Base-by-base conservation (phyloP, 768 basidiomycete genomes). In the Leucocoprinus sp. region DNA sequence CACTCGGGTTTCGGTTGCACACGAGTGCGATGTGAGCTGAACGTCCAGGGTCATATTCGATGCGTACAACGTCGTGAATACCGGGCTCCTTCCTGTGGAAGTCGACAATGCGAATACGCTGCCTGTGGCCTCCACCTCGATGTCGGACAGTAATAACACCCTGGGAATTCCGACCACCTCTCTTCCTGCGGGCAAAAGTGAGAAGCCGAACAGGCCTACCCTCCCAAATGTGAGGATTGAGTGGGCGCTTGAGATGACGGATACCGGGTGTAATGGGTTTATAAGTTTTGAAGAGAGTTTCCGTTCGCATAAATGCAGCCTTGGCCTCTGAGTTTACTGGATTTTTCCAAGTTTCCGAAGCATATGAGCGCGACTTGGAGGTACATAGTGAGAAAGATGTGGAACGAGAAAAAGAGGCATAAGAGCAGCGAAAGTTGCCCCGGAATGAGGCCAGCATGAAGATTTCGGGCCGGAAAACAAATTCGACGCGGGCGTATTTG, bases 11-110 rank as follows among this genome's bases (percentile, higher is more conserved):
- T 40, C 82, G 70, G 57, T 78, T 82, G 58, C 72, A 73, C 57
- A 97, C 59, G 49, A 99, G 75, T 2, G 96, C 95, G 57, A 99
- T 95, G 61, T 99, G 96, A 5, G 89, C 91, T 27, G 83, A 87
- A 35, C 96, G 75, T 3, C 87, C 87, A 0, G 96, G 96, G 68
- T 98, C 96, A 58, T 95, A 99, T 66, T 98, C 96, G 53, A 99
- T 89, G 37, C 96, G 77, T 3, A 93, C 75, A 36, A 98, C 92
- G 54, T 93, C 88, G 57, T 89, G 87, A 27, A 82, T 66, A 7
- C 95, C 95, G 1, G 78, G 70, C 49, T 82, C 80, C n/a, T 67
- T 64, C 43, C 96, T 76, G 61, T 70, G 65, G 57, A 95, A 98
- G 64, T 99, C 96, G 43, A 99, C 65, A 29, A 80, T 71, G 23